Evolutionary conservation across 495 filamentous ascomycete genomes (phyloP).

Genomic region (Clavariopsis aquatica): DNA sequence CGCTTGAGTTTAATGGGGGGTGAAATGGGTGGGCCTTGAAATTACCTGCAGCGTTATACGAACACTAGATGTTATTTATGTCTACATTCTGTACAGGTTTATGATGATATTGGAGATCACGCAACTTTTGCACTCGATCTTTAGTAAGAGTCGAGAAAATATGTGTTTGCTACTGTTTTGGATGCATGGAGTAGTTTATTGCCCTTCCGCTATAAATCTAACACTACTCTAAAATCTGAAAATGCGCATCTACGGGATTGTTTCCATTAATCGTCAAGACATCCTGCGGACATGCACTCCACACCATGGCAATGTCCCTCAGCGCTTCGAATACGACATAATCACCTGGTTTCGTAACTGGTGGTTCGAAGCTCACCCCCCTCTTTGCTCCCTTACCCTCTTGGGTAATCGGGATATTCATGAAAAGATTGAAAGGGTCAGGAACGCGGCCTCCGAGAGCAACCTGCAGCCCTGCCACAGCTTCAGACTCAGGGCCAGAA

Average conservation of each 20-base stretch:
- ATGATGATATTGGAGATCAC: no score
- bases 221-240: conserved; percentile 20
- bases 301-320: conserved; percentile 47
- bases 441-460: conserved; percentile 42
- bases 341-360: conserved; percentile 45
- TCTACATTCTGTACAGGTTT: no score
- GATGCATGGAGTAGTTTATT: no score
- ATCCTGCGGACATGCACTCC: conserved; percentile 53
- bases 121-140: no score
- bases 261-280: conserved; percentile 47
- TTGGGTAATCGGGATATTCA: conserved; percentile 50
- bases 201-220: no score
- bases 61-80: no score
- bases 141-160: no score
- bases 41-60: no score
- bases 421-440: conserved; percentile 52
- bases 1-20: conserved; percentile 4
- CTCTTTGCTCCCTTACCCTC: conserved; percentile 40
- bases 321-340: conserved; percentile 47
- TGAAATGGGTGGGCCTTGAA: no score
- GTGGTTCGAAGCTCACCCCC: conserved; percentile 39
- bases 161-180: no score
- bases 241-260: conserved; percentile 46
- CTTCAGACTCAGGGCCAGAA: no score
- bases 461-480: conserved; percentile 17